A percentile compares a stretch with the other conserved stretches of the same genome.
These are phyloP conservation scores for Sclerotinia nivalis DNA, from an alignment of 2,329 filamentous ascomycete genomes.

Conservation along the genomic window DNA sequence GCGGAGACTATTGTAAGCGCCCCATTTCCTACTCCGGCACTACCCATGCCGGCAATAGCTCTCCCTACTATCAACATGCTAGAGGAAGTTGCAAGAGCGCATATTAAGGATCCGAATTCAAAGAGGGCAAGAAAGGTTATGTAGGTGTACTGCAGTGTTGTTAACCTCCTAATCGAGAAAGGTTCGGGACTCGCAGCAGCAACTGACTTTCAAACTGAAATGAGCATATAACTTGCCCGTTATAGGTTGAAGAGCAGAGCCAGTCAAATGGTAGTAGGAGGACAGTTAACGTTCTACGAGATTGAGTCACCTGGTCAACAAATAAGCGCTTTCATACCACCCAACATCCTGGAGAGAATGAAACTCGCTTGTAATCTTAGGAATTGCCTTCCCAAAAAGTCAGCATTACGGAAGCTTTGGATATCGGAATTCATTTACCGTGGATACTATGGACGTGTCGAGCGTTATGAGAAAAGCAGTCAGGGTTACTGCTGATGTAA, in stretches of 20 bases:
- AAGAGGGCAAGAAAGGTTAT: constrained; percentile 48
- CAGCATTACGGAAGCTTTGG: no score
- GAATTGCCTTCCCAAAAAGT: constrained; percentile 42
- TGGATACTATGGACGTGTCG: no score
- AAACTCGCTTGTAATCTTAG: constrained; percentile 51
- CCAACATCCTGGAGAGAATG: constrained; percentile 43
- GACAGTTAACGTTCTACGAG: background rate
- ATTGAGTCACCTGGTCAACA: constrained; percentile 44
- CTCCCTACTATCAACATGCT: constrained; percentile 56
- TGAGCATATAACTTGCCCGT: constrained; percentile 42
- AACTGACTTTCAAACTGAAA: constrained; percentile 7
- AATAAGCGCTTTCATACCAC: no score
- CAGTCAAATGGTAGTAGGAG: constrained; percentile 30
- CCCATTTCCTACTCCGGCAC: constrained; percentile 52
- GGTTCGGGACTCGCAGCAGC: background rate
- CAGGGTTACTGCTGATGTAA: no score
- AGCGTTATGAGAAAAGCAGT: no score
- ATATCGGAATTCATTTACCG: no score
- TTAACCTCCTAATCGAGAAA: background rate
- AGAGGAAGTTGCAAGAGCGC: constrained; percentile 50
- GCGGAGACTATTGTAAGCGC: constrained; percentile 47
- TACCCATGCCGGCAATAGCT: constrained; percentile 54
- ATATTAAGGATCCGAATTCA: constrained; percentile 56
- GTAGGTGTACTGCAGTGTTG: constrained; percentile 18
- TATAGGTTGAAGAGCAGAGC: constrained; percentile 51